These are phyloP conservation scores for Fennellomyces sp. DNA, from an alignment of 371 early-diverging fungal genomes.

Conservation along the genomic window DNA sequence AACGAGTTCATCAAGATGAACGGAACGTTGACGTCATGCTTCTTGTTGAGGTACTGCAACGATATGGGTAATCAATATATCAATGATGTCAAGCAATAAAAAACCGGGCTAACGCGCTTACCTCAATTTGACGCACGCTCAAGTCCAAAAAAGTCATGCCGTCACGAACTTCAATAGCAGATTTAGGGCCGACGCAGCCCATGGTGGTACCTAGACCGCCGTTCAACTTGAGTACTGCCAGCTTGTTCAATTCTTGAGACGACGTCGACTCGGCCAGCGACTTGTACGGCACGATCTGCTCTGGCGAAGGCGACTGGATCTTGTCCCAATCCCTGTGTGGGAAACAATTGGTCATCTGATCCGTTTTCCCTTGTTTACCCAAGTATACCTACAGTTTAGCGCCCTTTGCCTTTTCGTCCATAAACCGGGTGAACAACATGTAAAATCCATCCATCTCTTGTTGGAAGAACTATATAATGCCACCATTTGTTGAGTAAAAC, in stretches of 20 bases:
- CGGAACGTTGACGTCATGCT: slow-evolving; percentile 91
- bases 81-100: neutral
- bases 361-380: neutral
- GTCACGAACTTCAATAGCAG: slow-evolving; percentile 98
- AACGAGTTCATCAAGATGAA: slow-evolving; percentile 99
- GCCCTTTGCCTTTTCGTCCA: slow-evolving; percentile 81
- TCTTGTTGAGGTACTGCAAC: slow-evolving; percentile 85
- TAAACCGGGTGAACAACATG: slow-evolving; percentile 85
- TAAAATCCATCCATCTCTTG: slow-evolving; percentile 91
- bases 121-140: slow-evolving; percentile 98
- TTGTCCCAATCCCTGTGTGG: slow-evolving; percentile 85
- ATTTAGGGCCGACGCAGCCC: slow-evolving; percentile 99
- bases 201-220: slow-evolving; percentile 99
- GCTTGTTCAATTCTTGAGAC: slow-evolving; percentile 77
- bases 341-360: slow-evolving; percentile 1
- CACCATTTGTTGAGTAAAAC: too few species aligned
- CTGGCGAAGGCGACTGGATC: slow-evolving; percentile 88
- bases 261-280: slow-evolving; percentile 57
- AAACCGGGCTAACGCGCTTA: slow-evolving; percentile 24
- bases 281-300: slow-evolving; percentile 83
- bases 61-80: neutral
- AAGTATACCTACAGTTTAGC: slow-evolving; percentile 76
- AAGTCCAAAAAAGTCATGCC: slow-evolving; percentile 99
- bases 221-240: slow-evolving; percentile 99
- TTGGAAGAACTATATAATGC: slow-evolving; percentile 20